Evolutionary conservation across 2,329 filamentous ascomycete genomes (phyloP).

Genomic region (Nigrograna mackinnonii): DNA sequence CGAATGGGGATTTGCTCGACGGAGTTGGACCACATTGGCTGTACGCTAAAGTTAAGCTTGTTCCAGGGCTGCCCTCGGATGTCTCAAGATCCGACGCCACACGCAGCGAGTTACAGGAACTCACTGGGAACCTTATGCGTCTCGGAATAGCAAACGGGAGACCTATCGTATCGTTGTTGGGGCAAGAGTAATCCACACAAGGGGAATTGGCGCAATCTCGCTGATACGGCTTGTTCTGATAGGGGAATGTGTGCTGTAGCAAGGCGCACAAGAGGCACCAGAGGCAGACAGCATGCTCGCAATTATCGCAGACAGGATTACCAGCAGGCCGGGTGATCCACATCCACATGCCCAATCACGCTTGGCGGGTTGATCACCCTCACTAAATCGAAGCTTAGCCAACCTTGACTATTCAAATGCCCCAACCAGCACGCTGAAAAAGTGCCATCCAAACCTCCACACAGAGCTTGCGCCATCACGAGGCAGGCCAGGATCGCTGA

Average conservation of each 20-base stretch:
- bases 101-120: slow-evolving; percentile 26
- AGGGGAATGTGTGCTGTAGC: no score
- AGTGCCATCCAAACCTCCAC: no score
- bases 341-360: background rate
- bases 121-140: slow-evolving; percentile 19
- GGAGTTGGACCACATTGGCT: slow-evolving; percentile 19
- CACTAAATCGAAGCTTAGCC: slow-evolving; percentile 1
- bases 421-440: no score
- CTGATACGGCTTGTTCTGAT: no score
- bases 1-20: background rate
- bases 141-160: slow-evolving; percentile 9
- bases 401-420: background rate
- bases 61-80: slow-evolving; percentile 36
- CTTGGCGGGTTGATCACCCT: background rate
- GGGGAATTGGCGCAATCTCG: no score
- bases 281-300: no score
- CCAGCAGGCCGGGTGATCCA: slow-evolving; percentile 4
- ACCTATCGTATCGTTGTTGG: no score
- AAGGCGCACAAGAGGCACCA: no score
- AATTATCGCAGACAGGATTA: no score
- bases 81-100: slow-evolving; percentile 38
- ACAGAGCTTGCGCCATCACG: no score
- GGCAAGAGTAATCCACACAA: no score
- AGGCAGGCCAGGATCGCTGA: no score
- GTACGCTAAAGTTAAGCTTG: slow-evolving; percentile 31